Conservation (phyloP, 768 basidiomycete species). For the Collybia sp. region DNA sequence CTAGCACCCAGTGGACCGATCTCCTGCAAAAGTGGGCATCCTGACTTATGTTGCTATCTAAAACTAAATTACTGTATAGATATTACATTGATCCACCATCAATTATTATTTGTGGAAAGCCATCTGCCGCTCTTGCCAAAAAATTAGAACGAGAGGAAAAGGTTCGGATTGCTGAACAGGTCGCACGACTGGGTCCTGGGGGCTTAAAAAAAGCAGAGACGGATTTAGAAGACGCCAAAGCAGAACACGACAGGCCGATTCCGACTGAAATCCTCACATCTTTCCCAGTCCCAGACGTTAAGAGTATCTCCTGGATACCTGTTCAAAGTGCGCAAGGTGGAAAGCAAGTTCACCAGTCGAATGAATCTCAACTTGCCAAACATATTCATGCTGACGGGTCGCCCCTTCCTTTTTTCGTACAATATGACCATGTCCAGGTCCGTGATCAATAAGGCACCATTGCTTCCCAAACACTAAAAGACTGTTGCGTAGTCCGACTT, state of each 20-base stretch:
- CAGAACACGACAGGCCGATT: slow-evolving; percentile 79
- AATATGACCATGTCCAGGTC: slow-evolving; percentile 92
- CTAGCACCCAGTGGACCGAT: slow-evolving; percentile 68
- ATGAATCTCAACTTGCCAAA: slow-evolving; percentile 42
- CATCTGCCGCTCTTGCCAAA: slow-evolving; percentile 79
- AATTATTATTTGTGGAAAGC: slow-evolving; percentile 80
- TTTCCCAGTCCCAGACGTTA: slow-evolving; percentile 91
- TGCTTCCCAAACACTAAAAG: slow-evolving; percentile 1
- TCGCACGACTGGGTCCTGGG: slow-evolving; percentile 66
- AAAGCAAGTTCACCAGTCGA: slow-evolving; percentile 23
- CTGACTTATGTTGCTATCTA: background rate
- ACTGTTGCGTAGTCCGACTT: slow-evolving; percentile 74
- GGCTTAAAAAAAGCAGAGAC: slow-evolving; percentile 70
- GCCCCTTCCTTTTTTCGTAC: slow-evolving; percentile 79
- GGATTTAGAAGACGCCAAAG: slow-evolving; percentile 77
- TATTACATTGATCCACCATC: slow-evolving; percentile 74
- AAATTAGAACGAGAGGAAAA: slow-evolving; percentile 81
- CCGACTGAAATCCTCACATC: slow-evolving; percentile 74
- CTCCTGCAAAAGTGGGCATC: slow-evolving; percentile 64
- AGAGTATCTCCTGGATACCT: slow-evolving; percentile 90
- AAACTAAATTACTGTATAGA: slow-evolving; percentile 32
- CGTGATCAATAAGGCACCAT: slow-evolving; percentile 1
- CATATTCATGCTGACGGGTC: slow-evolving; percentile 67
- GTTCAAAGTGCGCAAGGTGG: slow-evolving; percentile 63
- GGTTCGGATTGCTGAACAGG: slow-evolving; percentile 65